Percentiles rank a stretch among this genome's conserved stretches.
phyloP scores from a whole-genome alignment of 129 eudicot genomes.

The Arctium lappa region DNA sequence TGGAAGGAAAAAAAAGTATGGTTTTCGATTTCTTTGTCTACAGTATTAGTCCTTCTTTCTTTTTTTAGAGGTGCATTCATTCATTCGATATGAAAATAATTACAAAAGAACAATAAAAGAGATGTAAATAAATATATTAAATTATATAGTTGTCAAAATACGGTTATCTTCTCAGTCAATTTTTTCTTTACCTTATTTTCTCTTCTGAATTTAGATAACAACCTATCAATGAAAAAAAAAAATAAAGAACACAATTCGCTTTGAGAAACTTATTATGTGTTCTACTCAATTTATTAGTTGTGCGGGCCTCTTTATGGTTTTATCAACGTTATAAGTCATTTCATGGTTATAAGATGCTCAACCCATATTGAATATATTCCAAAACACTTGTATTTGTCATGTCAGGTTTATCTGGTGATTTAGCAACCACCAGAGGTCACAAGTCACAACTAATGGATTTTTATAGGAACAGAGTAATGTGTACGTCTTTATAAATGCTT shows the following conservation, averaged over 20 bases:
- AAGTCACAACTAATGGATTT: neutral
- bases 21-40: no score
- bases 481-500: neutral
- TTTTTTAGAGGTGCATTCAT: no score
- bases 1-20: no score
- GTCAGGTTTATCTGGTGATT: neutral
- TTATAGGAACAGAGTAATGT: neutral
- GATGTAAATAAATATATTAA: no score
- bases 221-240: neutral
- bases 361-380: neutral
- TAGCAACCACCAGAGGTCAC: neutral
- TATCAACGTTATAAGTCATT: neutral
- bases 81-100: no score
- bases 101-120: neutral
- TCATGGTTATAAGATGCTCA: neutral
- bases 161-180: neutral
- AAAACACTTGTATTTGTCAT: neutral
- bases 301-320: neutral
- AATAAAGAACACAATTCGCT: neutral
- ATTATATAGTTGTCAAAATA: neutral
- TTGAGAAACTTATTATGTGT: neutral
- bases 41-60: no score
- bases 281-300: neutral
- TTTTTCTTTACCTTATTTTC: no score
- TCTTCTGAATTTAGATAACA: neutral